Conservation (phyloP, 495 filamentous ascomycete genomes). For the Penicillium turbatum region DNA sequence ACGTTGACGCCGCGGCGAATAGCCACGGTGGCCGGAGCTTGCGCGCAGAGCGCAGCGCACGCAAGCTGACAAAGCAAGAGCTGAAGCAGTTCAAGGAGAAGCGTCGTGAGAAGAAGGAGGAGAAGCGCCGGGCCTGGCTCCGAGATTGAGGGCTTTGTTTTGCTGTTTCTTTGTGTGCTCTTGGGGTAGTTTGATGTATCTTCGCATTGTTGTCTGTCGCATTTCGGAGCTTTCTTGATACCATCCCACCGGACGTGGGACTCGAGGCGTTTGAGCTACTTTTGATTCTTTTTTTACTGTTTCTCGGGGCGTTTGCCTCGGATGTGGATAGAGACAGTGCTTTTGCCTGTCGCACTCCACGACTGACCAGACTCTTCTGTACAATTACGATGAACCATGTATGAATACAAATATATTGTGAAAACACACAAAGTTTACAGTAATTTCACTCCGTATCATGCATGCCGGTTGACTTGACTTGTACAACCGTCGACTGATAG, state of each 20-base stretch:
- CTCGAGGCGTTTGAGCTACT: conserved; percentile 23
- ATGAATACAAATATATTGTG: not conserved
- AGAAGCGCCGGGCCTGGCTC: conserved; percentile 90
- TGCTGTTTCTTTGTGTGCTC: conserved; percentile 5
- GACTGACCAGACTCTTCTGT: not conserved
- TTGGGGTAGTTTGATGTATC: not conserved
- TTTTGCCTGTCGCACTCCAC: not conserved
- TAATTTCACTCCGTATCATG: not conserved
- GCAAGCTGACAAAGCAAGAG: conserved; percentile 81
- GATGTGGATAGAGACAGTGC: conserved; percentile 19
- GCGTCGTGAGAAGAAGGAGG: conserved; percentile 81
- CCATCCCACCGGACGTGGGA: conserved; percentile 18
- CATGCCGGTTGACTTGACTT: not conserved
- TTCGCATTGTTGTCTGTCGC: conserved; percentile 5
- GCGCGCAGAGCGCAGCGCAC: conserved; percentile 80
- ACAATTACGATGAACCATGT: conserved; percentile 1
- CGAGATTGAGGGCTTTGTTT: conserved; percentile 52
- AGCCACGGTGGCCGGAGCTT: conserved; percentile 86
- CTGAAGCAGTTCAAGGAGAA: conserved; percentile 73
- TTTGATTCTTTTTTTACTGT: not conserved
- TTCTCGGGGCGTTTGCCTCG: conserved; percentile 8
- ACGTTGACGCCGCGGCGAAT: conserved; percentile 96
- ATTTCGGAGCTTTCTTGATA: conserved; percentile 17
- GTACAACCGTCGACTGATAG: conserved; percentile 5
- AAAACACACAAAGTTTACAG: not conserved